A percentile compares a stretch with the other conserved stretches of the same genome.
Evolutionary conservation across 495 filamentous ascomycete genomes (phyloP).

Genomic region (Barbatosphaeria neglecta): DNA sequence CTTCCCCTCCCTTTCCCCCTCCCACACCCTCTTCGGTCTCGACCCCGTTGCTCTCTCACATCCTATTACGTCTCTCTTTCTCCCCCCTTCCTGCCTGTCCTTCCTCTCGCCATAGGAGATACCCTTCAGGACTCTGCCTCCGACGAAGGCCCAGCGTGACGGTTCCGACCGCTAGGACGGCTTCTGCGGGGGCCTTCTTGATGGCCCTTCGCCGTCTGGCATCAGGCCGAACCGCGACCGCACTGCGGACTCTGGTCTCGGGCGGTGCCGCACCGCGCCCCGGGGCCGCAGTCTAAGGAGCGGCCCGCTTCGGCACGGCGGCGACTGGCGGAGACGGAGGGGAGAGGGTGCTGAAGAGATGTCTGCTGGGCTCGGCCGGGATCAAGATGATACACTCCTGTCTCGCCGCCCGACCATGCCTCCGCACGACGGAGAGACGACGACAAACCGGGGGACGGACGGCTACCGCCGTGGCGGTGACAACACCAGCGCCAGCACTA

Average conservation of each 20-base stretch:
- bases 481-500: conserved; percentile 2
- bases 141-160: too few relatives aligned
- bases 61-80: too few relatives aligned
- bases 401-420: conserved; percentile 33
- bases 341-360: conserved; percentile 30
- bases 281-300: conserved; percentile 37
- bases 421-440: conserved; percentile 23
- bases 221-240: conserved; percentile 44
- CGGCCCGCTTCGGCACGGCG: conserved; percentile 19
- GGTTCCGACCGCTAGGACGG: too few relatives aligned
- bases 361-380: conserved; percentile 34
- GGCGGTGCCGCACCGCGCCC: conserved; percentile 7
- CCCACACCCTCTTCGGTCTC: neutral
- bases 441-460: conserved; percentile 3
- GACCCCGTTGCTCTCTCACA: too few relatives aligned
- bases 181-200: conserved; percentile 25
- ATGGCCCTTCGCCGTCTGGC: conserved; percentile 49
- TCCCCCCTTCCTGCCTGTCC: too few relatives aligned
- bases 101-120: too few relatives aligned
- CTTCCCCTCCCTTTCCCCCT: neutral
- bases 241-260: conserved; percentile 44
- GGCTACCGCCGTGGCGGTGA: conserved; percentile 1
- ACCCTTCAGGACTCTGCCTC: too few relatives aligned
- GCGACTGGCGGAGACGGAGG: conserved; percentile 16
- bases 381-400: conserved; percentile 22